A percentile compares a stretch with the other conserved stretches of the same genome.
These are phyloP conservation scores for Zymoseptoria crescenta DNA, from an alignment of 2,329 filamentous ascomycete genomes.

Conservation along the genomic window DNA sequence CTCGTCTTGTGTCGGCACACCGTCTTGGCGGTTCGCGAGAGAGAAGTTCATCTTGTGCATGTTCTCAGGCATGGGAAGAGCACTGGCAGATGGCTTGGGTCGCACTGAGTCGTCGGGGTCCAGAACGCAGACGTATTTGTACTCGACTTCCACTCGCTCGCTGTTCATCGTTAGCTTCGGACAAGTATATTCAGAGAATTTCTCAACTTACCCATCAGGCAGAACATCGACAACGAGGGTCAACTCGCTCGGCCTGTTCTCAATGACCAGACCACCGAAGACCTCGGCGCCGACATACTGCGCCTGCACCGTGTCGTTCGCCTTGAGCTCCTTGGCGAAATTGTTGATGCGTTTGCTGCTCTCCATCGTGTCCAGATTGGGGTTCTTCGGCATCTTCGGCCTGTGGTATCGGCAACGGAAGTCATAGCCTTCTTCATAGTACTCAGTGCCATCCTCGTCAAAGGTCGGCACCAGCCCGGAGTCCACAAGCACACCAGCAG, in stretches of 20 bases:
- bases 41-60: conserved; percentile 41
- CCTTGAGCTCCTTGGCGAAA: conserved; percentile 59
- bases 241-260: conserved; percentile 71
- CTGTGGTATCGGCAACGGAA: conserved; percentile 94
- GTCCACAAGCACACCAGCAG: conserved; percentile 87
- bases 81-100: conserved; percentile 65
- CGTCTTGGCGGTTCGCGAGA: conserved; percentile 43
- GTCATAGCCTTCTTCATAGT: conserved; percentile 84
- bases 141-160: conserved; percentile 70
- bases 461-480: conserved; percentile 78
- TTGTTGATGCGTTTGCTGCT: conserved; percentile 59
- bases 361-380: conserved; percentile 53
- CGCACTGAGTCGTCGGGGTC: conserved; percentile 63
- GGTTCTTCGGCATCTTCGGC: conserved; percentile 71
- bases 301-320: conserved; percentile 75
- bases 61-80: conserved; percentile 58
- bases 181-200: neutral
- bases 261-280: conserved; percentile 79
- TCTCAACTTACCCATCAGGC: conserved; percentile 63
- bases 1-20: conserved; percentile 41
- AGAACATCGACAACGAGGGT: conserved; percentile 73
- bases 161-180: conserved; percentile 34
- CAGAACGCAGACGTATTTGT: conserved; percentile 73
- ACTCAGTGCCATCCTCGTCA: conserved; percentile 83
- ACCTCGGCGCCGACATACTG: conserved; percentile 80